phyloP scores from a whole-genome alignment of 1,284 basidiomycete species.

The Bjerkandera adusta region DNA sequence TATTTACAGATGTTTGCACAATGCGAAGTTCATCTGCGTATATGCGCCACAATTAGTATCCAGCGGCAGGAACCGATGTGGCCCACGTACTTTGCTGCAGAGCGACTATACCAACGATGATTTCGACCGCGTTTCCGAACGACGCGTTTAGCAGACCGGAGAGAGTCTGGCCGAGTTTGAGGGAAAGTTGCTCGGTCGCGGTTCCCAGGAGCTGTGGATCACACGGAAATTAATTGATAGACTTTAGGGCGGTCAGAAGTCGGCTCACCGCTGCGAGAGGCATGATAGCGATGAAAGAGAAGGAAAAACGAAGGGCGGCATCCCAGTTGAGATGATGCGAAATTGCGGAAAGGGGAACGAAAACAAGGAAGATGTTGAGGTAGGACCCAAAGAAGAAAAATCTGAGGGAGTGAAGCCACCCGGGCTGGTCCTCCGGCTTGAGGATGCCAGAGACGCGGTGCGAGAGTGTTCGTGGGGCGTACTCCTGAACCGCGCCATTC shows the following conservation, averaged over 20 bases:
- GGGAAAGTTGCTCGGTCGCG: conserved; percentile 83
- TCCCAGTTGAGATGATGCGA: conserved; percentile 72
- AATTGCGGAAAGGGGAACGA: conserved; percentile 50
- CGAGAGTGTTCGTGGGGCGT: neutral
- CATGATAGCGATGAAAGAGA: conserved; percentile 85
- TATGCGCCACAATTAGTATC: conserved; percentile 3
- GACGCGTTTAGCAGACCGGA: conserved; percentile 87
- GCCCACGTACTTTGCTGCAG: conserved; percentile 64
- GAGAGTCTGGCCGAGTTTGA: conserved; percentile 78
- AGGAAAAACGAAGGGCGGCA: conserved; percentile 78
- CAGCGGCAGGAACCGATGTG: conserved; percentile 6
- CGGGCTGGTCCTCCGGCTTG: conserved; percentile 57
- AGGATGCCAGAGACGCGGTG: conserved; percentile 36
- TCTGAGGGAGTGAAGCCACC: conserved; percentile 58
- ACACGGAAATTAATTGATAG: neutral
- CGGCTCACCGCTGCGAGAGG: conserved; percentile 75
- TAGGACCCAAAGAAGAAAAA: conserved; percentile 73
- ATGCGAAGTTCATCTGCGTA: conserved; percentile 72
- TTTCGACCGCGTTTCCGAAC: conserved; percentile 79
- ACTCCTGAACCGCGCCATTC: conserved; percentile 27
- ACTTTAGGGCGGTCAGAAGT: neutral
- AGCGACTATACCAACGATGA: conserved; percentile 87
- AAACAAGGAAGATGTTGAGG: conserved; percentile 77
- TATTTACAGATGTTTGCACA: conserved; percentile 79
- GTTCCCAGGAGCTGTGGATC: conserved; percentile 64